Conservation (phyloP, 306 rosid species). For the Prunus mume region DNA sequence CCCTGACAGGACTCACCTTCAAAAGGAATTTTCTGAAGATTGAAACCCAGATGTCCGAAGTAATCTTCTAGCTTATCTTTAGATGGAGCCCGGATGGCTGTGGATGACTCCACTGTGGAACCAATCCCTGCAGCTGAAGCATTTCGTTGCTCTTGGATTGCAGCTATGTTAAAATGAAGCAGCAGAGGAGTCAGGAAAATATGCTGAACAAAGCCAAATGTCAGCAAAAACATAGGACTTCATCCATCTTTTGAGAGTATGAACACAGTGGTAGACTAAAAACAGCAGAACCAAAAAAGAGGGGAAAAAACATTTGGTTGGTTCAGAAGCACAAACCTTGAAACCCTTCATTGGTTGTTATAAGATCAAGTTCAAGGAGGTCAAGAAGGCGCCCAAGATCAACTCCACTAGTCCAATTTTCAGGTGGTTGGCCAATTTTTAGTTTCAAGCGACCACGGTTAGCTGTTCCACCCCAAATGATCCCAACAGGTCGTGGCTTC, state of each 20-base stretch:
- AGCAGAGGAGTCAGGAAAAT: slow-evolving; percentile 17
- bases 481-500: slow-evolving; percentile 88
- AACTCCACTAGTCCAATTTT: slow-evolving; percentile 99
- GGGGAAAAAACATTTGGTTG: slow-evolving; percentile 21
- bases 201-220: neutral
- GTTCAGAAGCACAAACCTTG: slow-evolving; percentile 68
- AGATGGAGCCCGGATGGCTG: slow-evolving; percentile 38
- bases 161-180: slow-evolving; percentile 47
- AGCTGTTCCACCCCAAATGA: slow-evolving; percentile 99
- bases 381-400: slow-evolving; percentile 97
- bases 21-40: slow-evolving; percentile 42
- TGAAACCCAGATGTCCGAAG: slow-evolving; percentile 53
- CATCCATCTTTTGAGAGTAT: neutral
- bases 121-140: slow-evolving; percentile 62
- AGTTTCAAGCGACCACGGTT: slow-evolving; percentile 91
- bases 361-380: slow-evolving; percentile 91
- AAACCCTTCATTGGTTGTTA: slow-evolving; percentile 70
- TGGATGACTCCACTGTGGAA: slow-evolving; percentile 85
- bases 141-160: slow-evolving; percentile 52
- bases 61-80: slow-evolving; percentile 59
- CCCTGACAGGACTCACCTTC: slow-evolving; percentile 47
- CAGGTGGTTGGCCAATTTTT: slow-evolving; percentile 85
- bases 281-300: neutral
- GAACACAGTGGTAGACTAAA: neutral
- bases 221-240: neutral